phyloP scores from a whole-genome alignment of 768 basidiomycete genomes.

The Pisolithus orientalis region DNA sequence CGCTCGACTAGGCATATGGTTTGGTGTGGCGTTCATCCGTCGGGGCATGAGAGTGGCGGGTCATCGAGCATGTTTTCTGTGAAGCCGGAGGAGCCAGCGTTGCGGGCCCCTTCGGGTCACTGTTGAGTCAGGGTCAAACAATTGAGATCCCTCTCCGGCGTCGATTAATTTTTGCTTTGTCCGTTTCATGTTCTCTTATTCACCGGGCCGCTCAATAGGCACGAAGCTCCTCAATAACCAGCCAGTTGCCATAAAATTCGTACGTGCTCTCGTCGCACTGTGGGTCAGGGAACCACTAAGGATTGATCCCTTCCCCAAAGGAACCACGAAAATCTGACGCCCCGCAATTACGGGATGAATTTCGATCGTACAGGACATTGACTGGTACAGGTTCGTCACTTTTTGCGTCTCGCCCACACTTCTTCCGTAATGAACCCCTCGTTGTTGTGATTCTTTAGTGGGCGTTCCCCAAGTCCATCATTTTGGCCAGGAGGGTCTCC shows the following conservation, averaged over 20 bases:
- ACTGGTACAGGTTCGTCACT: conserved; percentile 72
- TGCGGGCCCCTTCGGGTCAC: too few species aligned
- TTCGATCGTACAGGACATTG: conserved; percentile 93
- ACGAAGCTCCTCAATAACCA: conserved; percentile 77
- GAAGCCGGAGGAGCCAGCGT: too few species aligned
- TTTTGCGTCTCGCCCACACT: conserved; percentile 9
- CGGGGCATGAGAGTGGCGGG: too few species aligned
- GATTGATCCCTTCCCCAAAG: conserved; percentile 32
- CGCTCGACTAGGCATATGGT: too few species aligned
- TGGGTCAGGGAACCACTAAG: conserved; percentile 8
- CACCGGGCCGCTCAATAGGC: conserved; percentile 40
- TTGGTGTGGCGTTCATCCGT: too few species aligned
- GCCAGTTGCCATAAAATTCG: conserved; percentile 97
- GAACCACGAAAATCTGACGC: conserved; percentile 97
- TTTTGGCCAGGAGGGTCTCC: conserved; percentile 97
- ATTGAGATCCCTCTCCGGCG: not conserved
- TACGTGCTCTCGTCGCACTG: conserved; percentile 34
- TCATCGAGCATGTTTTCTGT: too few species aligned
- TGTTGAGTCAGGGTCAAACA: too few species aligned
- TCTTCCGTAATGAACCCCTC: not conserved
- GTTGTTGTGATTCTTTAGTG: conserved; percentile 39
- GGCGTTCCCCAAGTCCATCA: conserved; percentile 98
- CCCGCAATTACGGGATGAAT: conserved; percentile 95
- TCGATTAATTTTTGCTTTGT: not conserved
- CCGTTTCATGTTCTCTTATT: not conserved